Evolutionary conservation across 164 flowering plant genomes (phyloP).

Genomic region (Litsea cubeba): DNA sequence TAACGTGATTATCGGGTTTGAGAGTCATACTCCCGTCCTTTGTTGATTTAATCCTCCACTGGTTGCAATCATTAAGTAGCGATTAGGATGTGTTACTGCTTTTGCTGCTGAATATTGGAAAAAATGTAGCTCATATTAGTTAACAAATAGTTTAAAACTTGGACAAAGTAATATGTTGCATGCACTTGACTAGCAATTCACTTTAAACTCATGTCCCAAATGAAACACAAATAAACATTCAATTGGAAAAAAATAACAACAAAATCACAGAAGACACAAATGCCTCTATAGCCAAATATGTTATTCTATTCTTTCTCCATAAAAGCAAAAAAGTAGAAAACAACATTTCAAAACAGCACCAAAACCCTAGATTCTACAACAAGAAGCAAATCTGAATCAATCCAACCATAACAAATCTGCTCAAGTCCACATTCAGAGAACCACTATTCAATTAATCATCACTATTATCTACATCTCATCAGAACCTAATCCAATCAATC

Average conservation of each 20-base stretch:
- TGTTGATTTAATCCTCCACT: slow-evolving; percentile 99
- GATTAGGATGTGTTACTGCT: slow-evolving; percentile 41
- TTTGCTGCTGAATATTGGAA: slow-evolving; percentile 42
- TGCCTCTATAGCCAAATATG: too few relatives aligned
- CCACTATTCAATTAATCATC: too few relatives aligned
- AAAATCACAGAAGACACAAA: too few relatives aligned
- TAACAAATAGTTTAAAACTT: not conserved
- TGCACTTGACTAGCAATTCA: too few relatives aligned
- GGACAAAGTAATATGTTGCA: not conserved
- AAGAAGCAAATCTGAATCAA: not conserved
- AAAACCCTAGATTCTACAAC: not conserved
- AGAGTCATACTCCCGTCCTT: slow-evolving; percentile 78
- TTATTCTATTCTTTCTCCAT: too few relatives aligned
- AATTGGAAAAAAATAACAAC: not conserved
- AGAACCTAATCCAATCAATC: too few relatives aligned
- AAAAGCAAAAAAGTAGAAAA: too few relatives aligned
- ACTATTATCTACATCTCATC: too few relatives aligned
- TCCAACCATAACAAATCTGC: not conserved
- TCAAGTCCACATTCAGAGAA: too few relatives aligned
- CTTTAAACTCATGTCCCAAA: too few relatives aligned
- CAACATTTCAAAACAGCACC: not conserved
- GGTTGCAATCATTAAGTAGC: slow-evolving; percentile 75
- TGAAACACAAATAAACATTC: not conserved
- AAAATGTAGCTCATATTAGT: not conserved
- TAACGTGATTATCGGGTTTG: not conserved